Percentiles rank a stretch among this genome's conserved stretches.
phyloP scores from a whole-genome alignment of 306 rosid genomes.

The Albizia julibrissin region DNA sequence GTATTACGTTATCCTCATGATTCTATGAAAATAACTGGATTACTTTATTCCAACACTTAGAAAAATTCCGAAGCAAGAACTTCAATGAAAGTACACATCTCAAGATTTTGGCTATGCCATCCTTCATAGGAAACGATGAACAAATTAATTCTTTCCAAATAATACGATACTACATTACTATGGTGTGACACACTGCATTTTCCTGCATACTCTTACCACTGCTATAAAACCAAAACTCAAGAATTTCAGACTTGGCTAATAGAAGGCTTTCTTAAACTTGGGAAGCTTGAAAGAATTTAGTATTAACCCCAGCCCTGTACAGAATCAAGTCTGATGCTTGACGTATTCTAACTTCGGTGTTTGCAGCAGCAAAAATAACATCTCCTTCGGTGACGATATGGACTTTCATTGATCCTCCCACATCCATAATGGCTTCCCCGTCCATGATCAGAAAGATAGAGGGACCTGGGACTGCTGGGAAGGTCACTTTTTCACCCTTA shows the following conservation, averaged over 20 bases:
- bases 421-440: conserved; percentile 57
- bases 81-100: not conserved
- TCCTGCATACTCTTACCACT: not conserved
- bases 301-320: conserved; percentile 68
- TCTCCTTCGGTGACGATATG: conserved; percentile 51
- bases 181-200: not conserved
- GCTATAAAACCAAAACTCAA: not conserved
- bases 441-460: conserved; percentile 52
- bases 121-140: not conserved
- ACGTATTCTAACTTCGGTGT: conserved; percentile 47
- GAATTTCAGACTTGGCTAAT: not conserved
- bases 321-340: conserved; percentile 53
- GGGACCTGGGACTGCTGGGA: conserved; percentile 64
- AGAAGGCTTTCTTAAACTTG: not conserved
- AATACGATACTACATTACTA: not conserved
- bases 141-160: not conserved
- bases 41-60: not conserved
- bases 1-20: not conserved
- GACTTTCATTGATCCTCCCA: conserved; percentile 31
- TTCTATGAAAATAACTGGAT: not conserved
- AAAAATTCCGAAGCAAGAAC: not conserved
- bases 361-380: conserved; percentile 64
- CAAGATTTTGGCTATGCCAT: not conserved
- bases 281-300: conserved; percentile 45
- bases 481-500: conserved; percentile 37